Conservation (phyloP, 106 monocot species). For the Dendrobium nobile region DNA sequence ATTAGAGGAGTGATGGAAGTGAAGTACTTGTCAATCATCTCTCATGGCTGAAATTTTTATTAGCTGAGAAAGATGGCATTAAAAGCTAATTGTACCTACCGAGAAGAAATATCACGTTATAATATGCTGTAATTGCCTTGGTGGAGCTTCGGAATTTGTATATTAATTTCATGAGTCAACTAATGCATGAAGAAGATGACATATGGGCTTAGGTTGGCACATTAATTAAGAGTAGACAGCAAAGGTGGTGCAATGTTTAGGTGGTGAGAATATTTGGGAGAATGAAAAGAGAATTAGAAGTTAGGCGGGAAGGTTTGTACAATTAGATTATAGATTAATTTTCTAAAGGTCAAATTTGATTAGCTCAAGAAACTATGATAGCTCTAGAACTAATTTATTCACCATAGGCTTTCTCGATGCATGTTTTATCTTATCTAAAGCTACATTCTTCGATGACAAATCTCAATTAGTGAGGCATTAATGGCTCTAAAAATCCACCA, state of each 20-base stretch:
- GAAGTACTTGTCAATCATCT: no score
- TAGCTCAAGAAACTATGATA: neutral
- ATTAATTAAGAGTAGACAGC: neutral
- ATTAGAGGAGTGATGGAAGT: no score
- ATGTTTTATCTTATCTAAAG: neutral
- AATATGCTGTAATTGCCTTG: neutral
- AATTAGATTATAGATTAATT: neutral
- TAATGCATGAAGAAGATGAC: no score
- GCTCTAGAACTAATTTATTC: neutral
- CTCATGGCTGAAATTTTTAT: neutral
- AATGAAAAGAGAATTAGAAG: conserved; percentile 3
- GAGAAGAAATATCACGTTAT: conserved; percentile 4
- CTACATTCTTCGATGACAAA: neutral
- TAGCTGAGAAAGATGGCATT: neutral
- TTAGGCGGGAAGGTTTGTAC: neutral
- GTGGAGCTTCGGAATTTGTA: neutral
- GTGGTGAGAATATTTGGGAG: conserved; percentile 8
- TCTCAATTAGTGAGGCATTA: neutral
- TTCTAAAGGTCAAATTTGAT: neutral
- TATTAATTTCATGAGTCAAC: conserved; percentile 10
- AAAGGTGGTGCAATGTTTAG: neutral
- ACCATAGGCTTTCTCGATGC: neutral
- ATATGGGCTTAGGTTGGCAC: no score
- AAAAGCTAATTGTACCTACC: neutral
- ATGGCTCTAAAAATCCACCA: no score